Evolutionary conservation across 1,284 basidiomycete genomes (phyloP), one percentile per base, ranked within the genome.

Genomic region (Amylostereum areolatum): DNA sequence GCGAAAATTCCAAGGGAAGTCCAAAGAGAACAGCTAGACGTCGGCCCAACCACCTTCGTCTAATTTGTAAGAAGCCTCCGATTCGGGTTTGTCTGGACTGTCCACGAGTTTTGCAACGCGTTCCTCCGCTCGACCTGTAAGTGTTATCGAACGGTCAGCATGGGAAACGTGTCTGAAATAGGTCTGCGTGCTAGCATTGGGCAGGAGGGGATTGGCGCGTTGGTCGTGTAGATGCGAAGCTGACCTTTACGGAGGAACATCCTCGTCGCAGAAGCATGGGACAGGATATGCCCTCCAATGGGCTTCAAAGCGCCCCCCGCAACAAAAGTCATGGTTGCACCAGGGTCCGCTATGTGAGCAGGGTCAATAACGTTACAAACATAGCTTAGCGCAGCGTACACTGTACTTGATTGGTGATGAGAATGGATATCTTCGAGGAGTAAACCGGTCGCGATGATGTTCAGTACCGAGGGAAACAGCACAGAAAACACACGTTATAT

Each of bases 21-120:
- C 11, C 44, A 31, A 44, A 32, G 12, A 18, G 40, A 41, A 10
- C 28, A 8, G 43, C 63, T 49, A 69, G 40, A 90, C 80, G 60
- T 91, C 88, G 11, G 81, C 74, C 88, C 88, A 91, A 32, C 88
- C 88, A 36, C 88, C 88, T 73, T 90, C 89, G 57, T 90, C 88
- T 29, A 95, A 74, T 63, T 90, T 91, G 67, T 94, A 95, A 1
- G 90, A 92, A 2, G 92, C 92, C 68, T 95, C 92, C 57, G 89
- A 92, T 68, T 95, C 92, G 6, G 91, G 90, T 57, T 86, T 80
- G 63, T 96, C 93, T 4, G 93, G 93, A 59, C 89, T 93, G 64
- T 97, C 93, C 37, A 93, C 89, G 3, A 97, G 76, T 64, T 96
- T 97, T n/a, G 92, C 92, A 30, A 96, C 91, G 50, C 93, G 86